These are phyloP conservation scores for Fragaria ananassa DNA, from an alignment of 306 rosid genomes.

Conservation along the genomic window DNA sequence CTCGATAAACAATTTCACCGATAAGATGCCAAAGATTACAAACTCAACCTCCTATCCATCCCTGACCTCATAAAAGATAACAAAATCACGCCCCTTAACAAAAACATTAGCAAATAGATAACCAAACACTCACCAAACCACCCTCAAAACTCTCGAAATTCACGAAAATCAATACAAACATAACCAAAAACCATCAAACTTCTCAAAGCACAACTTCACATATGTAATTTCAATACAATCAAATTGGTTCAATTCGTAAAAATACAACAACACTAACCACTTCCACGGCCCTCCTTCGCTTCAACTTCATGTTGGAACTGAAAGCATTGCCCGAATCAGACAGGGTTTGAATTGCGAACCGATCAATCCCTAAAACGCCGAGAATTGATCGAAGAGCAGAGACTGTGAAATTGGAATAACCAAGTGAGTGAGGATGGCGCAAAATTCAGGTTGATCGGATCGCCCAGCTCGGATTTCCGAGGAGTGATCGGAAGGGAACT, in stretches of 20 bases:
- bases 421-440: constrained; percentile 24
- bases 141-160: neutral
- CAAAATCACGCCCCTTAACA: neutral
- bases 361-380: constrained; percentile 46
- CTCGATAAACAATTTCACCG: neutral
- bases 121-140: neutral
- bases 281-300: constrained; percentile 88
- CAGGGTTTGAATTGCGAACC: constrained; percentile 18
- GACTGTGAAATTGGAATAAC: constrained; percentile 17
- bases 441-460: constrained; percentile 38
- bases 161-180: neutral
- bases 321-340: constrained; percentile 65
- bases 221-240: neutral
- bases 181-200: constrained; percentile 6
- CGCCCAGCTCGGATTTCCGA: constrained; percentile 19
- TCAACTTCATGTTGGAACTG: constrained; percentile 76
- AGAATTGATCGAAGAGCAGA: constrained; percentile 45
- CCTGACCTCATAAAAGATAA: neutral
- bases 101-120: neutral
- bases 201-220: too few relatives aligned
- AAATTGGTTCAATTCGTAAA: constrained; percentile 4
- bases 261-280: constrained; percentile 56
- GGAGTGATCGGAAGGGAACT: constrained; percentile 14
- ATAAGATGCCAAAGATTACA: neutral
- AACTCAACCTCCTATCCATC: neutral